These are phyloP conservation scores for Lactifluus volemus DNA, from an alignment of 768 basidiomycete species.

Conservation along the genomic window DNA sequence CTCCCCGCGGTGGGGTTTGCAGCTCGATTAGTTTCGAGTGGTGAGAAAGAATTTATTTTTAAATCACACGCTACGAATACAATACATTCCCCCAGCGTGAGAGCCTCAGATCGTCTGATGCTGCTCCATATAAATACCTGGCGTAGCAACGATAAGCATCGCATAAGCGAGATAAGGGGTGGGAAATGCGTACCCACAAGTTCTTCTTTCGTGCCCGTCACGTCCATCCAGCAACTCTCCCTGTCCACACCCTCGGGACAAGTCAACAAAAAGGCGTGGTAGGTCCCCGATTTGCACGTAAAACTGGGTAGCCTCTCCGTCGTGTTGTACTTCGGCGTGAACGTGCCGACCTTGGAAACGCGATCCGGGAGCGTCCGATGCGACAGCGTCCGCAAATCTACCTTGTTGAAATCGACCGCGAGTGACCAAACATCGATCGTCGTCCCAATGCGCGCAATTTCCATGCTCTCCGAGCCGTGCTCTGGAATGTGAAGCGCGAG, in stretches of 20 bases:
- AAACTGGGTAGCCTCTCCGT: not conserved
- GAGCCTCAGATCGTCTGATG: slow-evolving; percentile 4
- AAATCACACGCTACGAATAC: no score
- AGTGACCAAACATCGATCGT: not conserved
- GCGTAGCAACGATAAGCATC: not conserved
- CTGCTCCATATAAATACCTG: not conserved
- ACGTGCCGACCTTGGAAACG: not conserved
- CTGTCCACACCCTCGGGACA: not conserved
- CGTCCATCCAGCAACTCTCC: slow-evolving; percentile 3
- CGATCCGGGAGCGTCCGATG: not conserved
- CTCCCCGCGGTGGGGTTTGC: not conserved
- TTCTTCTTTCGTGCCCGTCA: not conserved
- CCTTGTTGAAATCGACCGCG: not conserved
- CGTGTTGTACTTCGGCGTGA: not conserved
- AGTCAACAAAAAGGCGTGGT: not conserved
- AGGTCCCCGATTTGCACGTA: not conserved
- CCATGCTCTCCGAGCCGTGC: not conserved
- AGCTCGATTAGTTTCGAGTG: no score
- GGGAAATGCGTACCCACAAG: not conserved
- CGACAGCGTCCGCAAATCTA: not conserved
- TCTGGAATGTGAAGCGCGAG: not conserved
- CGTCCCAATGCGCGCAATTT: not conserved
- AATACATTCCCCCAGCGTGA: no score
- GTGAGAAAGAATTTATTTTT: no score
- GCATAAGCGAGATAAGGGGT: not conserved